A percentile compares a stretch with the other conserved stretches of the same genome.
These are phyloP conservation scores for Coniella lustricola DNA, from an alignment of 2,329 filamentous ascomycete genomes.

Conservation along the genomic window DNA sequence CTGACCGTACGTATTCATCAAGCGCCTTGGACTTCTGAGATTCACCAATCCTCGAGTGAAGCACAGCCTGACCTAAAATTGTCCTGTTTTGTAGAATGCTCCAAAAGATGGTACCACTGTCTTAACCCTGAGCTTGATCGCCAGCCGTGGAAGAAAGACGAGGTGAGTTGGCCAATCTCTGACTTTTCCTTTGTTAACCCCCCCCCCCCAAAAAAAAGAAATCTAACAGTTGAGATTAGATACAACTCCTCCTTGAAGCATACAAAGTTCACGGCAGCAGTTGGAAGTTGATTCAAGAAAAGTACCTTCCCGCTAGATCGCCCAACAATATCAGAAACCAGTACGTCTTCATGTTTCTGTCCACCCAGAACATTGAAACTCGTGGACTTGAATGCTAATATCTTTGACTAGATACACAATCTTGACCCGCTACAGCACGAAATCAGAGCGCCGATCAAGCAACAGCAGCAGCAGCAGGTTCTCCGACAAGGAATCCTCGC, in stretches of 20 bases:
- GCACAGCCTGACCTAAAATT: not conserved
- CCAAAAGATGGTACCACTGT: constrained; percentile 4
- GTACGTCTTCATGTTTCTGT: no score
- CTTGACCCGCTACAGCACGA: not conserved
- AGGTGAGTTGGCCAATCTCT: not conserved
- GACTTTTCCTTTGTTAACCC: not conserved
- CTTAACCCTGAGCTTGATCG: constrained; percentile 1
- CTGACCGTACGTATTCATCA: not conserved
- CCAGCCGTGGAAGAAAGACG: constrained; percentile 1
- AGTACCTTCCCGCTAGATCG: not conserved
- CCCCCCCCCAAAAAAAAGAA: no score
- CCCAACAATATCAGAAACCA: constrained; percentile 3
- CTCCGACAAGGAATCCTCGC: not conserved
- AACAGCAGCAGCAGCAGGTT: not conserved
- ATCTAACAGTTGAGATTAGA: not conserved
- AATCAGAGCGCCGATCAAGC: not conserved
- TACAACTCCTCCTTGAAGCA: not conserved
- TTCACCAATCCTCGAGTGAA: not conserved
- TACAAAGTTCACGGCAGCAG: constrained; percentile 2
- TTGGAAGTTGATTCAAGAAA: constrained; percentile 3
- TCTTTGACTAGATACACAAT: not conserved
- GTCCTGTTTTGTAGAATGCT: not conserved
- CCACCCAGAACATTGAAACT: no score
- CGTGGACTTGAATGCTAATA: not conserved
- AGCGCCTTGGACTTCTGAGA: not conserved